Percentiles rank a stretch among this genome's conserved stretches.
Evolutionary conservation across 1,284 basidiomycete species (phyloP).

Genomic region (Agaricales sp.): DNA sequence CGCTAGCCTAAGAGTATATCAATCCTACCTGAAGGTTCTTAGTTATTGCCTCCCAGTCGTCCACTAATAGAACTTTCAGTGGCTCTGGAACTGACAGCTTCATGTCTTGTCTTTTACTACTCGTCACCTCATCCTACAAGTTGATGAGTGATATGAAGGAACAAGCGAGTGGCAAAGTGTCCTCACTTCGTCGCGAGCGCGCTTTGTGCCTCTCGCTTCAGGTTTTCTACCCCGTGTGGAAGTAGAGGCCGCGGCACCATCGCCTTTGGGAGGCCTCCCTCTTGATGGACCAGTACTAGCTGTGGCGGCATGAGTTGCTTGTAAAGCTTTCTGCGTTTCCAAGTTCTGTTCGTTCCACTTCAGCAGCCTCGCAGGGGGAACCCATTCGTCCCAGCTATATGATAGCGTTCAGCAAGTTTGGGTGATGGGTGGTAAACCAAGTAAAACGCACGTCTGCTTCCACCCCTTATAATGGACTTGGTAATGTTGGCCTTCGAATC

Average conservation of each 20-base stretch:
- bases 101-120: conserved; percentile 78
- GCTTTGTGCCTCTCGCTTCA: conserved; percentile 46
- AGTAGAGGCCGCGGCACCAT: conserved; percentile 25
- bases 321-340: conserved; percentile 55
- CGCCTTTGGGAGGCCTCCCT: conserved; percentile 26
- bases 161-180: conserved; percentile 5
- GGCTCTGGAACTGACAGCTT: conserved; percentile 84
- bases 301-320: conserved; percentile 12
- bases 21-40: conserved; percentile 90
- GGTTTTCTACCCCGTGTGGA: conserved; percentile 36
- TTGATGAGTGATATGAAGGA: neutral
- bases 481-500: conserved; percentile 73
- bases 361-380: conserved; percentile 72
- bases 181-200: conserved; percentile 49
- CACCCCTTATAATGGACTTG: conserved; percentile 99
- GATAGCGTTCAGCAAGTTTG: conserved; percentile 1
- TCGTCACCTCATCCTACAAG: conserved; percentile 38
- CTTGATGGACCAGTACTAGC: conserved; percentile 21
- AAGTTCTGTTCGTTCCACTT: conserved; percentile 85
- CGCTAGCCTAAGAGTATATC: conserved; percentile 23
- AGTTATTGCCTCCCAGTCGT: conserved; percentile 97
- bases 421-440: conserved; percentile 4
- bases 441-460: conserved; percentile 85
- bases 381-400: conserved; percentile 96
- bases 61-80: conserved; percentile 85